Conservation (phyloP, 371 early-diverging fungal genomes). For the Rhizopus stolonifer region DNA sequence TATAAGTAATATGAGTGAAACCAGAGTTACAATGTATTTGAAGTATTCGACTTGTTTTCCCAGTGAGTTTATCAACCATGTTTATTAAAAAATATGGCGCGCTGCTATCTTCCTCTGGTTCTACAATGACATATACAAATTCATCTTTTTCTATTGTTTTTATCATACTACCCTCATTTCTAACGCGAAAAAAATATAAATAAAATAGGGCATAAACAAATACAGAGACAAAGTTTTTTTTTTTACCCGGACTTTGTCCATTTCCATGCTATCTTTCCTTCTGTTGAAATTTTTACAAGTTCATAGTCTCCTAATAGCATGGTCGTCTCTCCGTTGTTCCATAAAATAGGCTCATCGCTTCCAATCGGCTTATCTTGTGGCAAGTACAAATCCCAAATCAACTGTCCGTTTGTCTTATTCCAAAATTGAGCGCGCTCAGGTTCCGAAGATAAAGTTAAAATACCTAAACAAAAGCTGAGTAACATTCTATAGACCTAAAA, state of each 20-base stretch:
- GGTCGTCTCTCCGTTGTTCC: slow-evolving; percentile 19
- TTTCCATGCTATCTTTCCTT: slow-evolving; percentile 26
- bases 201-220: background rate
- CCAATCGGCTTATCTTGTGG: slow-evolving; percentile 9
- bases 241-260: slow-evolving; percentile 19
- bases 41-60: slow-evolving; percentile 8
- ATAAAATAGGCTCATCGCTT: slow-evolving; percentile 8
- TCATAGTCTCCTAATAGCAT: slow-evolving; percentile 11
- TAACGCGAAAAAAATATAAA: slow-evolving; percentile 1
- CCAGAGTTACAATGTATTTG: slow-evolving; percentile 15
- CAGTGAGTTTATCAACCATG: slow-evolving; percentile 18
- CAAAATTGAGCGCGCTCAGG: slow-evolving; percentile 50
- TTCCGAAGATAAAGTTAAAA: slow-evolving; percentile 43
- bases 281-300: slow-evolving; percentile 18
- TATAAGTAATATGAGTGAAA: slow-evolving; percentile 15
- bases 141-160: slow-evolving; percentile 8
- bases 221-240: background rate
- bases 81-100: slow-evolving; percentile 13
- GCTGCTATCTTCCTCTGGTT: slow-evolving; percentile 11
- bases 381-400: slow-evolving; percentile 23
- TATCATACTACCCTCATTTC: background rate
- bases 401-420: slow-evolving; percentile 32
- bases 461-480: too few species aligned
- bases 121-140: slow-evolving; percentile 13
- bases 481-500: background rate